Evolutionary conservation across 495 filamentous ascomycete species (phyloP).

Genomic region (Aspergillus saccharolyticus): DNA sequence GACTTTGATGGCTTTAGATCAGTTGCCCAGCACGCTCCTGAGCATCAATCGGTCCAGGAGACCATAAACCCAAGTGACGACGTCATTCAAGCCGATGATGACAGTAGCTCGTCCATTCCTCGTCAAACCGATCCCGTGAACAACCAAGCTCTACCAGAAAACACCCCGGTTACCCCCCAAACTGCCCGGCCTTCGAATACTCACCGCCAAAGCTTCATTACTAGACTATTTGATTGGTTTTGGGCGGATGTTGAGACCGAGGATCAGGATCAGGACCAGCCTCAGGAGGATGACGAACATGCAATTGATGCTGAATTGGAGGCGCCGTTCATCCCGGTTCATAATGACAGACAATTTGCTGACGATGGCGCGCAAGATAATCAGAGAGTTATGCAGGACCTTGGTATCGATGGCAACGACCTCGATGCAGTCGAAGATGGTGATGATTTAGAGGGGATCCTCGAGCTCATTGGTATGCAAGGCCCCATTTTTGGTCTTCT

Average conservation of each 20-base stretch:
- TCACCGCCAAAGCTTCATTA: conserved; percentile 14
- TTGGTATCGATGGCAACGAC: conserved; percentile 54
- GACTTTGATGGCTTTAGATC: background rate
- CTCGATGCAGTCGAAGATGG: conserved; percentile 68
- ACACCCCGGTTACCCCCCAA: background rate
- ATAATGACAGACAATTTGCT: conserved; percentile 27
- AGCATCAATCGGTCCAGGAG: background rate
- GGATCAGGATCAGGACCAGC: conserved; percentile 26
- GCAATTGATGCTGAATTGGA: conserved; percentile 53
- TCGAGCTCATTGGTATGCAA: conserved; percentile 95
- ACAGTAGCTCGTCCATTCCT: background rate
- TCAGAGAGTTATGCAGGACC: conserved; percentile 33
- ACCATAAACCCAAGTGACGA: background rate
- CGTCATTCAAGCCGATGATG: background rate
- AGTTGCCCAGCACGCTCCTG: background rate
- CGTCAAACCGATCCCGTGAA: background rate
- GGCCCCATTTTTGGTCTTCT: conserved; percentile 84
- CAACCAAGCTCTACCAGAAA: background rate
- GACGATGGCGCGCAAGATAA: conserved; percentile 20
- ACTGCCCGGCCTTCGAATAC: conserved; percentile 5
- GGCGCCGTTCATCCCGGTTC: conserved; percentile 58
- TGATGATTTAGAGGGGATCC: conserved; percentile 95
- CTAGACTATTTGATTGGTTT: conserved; percentile 49
- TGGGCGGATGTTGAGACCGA: conserved; percentile 53
- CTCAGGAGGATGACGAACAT: conserved; percentile 50